Evolutionary conservation across 768 basidiomycete species (phyloP), one percentile per base, ranked within the genome.

Genomic region (Glaciozyma martinii): DNA sequence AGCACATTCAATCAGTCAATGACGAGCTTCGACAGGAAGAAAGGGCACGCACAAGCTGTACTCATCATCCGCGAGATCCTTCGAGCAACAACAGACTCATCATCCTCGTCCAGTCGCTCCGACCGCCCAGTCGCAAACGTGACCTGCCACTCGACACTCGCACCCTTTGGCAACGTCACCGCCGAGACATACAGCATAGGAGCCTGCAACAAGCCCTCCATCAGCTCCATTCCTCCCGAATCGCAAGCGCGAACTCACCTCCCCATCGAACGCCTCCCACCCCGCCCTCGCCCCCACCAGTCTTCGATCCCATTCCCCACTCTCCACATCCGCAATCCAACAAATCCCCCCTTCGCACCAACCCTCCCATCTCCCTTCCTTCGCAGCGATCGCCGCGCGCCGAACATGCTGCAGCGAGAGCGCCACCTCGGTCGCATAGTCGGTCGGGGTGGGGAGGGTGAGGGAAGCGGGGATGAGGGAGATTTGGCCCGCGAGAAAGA

Each of bases 401-500:
- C 80, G 75, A 3, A 85, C 85, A 74, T 99, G 95, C 72, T 97
- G 93, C 49, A 85, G 81, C 1, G 83, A 81, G 12, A 98, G 79
- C 1, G 88, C 86, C 2, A 83, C 80, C 76, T 98, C 90, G 16
- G 78, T 72, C 0, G 82, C 77, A 59, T 89, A 74, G 32, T 42
- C 61, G 60, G 66, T 19, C 0, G 85, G 82, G 3, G 80, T 76
- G 13, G 92, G 86, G 4, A 98, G 78, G 3, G 80, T 74, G 33
- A 97, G 79, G 54, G 79, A 84, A 54, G 84, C 78, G 1, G 95
- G 94, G 37, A 92, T 79, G 27, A 99, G 80, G 0, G 90, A 90
- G 54, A 99, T 98, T 75, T 99, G 95, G 5, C 95, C 95, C 1
- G 95, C 95, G 62, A 98, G 80, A 70, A 89, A 90, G n/a, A 91